A percentile compares a stretch with the other conserved stretches of the same genome.
Evolutionary conservation across 495 filamentous ascomycete species (phyloP).

Genomic region (Talaromyces liani): DNA sequence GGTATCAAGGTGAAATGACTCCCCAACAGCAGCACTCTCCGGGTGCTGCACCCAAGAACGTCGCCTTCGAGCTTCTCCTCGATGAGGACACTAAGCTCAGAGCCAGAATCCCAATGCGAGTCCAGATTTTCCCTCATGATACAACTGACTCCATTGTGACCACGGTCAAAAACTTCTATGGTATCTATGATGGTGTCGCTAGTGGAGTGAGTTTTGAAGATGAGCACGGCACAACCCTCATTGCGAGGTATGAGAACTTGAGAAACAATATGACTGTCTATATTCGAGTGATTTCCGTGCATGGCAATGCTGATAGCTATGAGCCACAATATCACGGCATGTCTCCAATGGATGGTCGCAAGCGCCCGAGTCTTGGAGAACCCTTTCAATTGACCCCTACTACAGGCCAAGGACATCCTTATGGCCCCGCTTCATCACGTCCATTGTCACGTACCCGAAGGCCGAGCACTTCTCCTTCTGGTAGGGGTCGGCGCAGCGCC

Average conservation of each 20-base stretch:
- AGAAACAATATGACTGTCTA: conserved; percentile 81
- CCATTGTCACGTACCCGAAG: conserved; percentile 61
- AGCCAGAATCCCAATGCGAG: conserved; percentile 80
- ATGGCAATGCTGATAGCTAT: conserved; percentile 27
- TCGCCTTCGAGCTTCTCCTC: conserved; percentile 80
- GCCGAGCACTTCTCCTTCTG: conserved; percentile 79
- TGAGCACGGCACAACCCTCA: conserved; percentile 74
- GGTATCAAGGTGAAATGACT: conserved; percentile 16
- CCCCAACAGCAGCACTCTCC: conserved; percentile 37
- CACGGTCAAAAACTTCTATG: conserved; percentile 97
- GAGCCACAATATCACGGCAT: conserved; percentile 36
- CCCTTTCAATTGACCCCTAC: conserved; percentile 50
- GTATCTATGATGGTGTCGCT: conserved; percentile 69
- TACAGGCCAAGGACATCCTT: conserved; percentile 40
- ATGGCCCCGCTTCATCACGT: conserved; percentile 53
- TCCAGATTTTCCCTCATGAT: conserved; percentile 88
- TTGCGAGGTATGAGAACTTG: conserved; percentile 93
- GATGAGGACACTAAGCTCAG: conserved; percentile 63
- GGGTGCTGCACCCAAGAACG: conserved; percentile 60
- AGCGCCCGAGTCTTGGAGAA: conserved; percentile 45
- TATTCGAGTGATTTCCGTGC: conserved; percentile 72
- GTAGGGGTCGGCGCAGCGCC: conserved; percentile 67
- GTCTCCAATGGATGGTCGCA: conserved; percentile 34
- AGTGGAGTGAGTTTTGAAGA: conserved; percentile 89
- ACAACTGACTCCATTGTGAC: conserved; percentile 92